A percentile compares a stretch with the other conserved stretches of the same genome.
Evolutionary conservation across 2,329 filamentous ascomycete genomes (phyloP).

Genomic region (Aspergillus novofumigatus): DNA sequence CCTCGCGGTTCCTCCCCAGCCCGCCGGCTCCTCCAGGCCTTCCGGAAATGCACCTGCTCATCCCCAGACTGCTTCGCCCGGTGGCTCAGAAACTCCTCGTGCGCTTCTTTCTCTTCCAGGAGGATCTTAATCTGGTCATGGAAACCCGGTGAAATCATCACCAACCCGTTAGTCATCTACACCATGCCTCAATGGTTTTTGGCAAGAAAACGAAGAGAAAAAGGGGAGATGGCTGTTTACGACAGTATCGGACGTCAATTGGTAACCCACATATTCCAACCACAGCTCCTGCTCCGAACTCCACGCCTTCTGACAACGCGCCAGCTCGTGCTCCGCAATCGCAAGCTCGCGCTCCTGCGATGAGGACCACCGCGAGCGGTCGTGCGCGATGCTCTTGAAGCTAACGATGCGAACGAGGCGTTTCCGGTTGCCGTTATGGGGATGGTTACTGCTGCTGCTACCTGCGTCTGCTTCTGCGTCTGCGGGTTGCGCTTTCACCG

Average conservation of each 20-base stretch:
- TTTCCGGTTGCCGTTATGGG: constrained; percentile 7
- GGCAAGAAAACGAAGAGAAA: constrained; percentile 1
- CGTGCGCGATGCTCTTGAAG: constrained; percentile 29
- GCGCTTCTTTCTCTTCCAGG: constrained; percentile 31
- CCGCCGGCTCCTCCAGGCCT: constrained; percentile 27
- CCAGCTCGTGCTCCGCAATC: constrained; percentile 25
- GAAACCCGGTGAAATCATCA: neutral
- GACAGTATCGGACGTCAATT: neutral
- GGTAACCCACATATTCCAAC: constrained; percentile 28
- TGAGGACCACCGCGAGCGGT: constrained; percentile 23
- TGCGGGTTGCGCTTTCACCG: constrained; percentile 8
- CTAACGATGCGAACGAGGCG: constrained; percentile 24
- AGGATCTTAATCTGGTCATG: constrained; percentile 25
- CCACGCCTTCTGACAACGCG: constrained; percentile 33
- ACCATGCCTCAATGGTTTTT: neutral
- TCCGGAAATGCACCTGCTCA: constrained; percentile 32
- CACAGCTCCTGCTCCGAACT: constrained; percentile 35
- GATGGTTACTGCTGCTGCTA: constrained; percentile 5
- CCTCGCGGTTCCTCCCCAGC: constrained; percentile 13
- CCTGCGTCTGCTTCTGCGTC: neutral
- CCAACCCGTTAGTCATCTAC: neutral
- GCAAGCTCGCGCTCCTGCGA: constrained; percentile 27
- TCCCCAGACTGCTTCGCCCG: constrained; percentile 31
- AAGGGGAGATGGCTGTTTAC: neutral
- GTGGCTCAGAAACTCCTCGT: constrained; percentile 26